Evolutionary conservation across 371 early-diverging fungal genomes (phyloP).

Genomic region (Circinella umbellata): DNA sequence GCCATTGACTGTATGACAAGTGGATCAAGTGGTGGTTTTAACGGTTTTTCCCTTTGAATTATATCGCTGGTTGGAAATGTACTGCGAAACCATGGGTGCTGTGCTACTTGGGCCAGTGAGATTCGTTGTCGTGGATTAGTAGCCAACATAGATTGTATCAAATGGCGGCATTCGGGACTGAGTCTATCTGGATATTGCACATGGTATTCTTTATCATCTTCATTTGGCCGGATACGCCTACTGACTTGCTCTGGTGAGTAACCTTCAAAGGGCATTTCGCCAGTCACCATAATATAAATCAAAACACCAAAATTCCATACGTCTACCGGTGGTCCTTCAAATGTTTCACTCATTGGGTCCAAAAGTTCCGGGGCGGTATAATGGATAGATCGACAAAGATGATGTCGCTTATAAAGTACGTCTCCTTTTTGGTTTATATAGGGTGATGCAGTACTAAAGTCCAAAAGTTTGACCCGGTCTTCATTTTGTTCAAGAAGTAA

Average conservation of each 20-base stretch:
- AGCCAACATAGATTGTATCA: not conserved
- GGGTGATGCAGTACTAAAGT: not conserved
- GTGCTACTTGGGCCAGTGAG: not conserved
- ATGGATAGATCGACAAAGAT: not conserved
- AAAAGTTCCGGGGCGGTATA: constrained; percentile 4
- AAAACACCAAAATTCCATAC: constrained; percentile 7
- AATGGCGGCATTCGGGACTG: constrained; percentile 3
- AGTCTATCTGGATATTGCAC: not conserved
- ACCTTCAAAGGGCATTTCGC: constrained; percentile 2
- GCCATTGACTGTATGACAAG: not conserved
- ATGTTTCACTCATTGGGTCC: not conserved
- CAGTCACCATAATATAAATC: constrained; percentile 5
- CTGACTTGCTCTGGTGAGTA: constrained; percentile 5
- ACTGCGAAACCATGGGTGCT: constrained; percentile 7
- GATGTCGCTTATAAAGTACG: not conserved
- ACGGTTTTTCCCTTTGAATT: not conserved
- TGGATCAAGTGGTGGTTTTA: constrained; percentile 4
- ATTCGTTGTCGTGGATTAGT: not conserved
- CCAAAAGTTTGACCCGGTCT: not conserved
- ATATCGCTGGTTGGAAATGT: not conserved
- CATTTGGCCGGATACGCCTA: not conserved
- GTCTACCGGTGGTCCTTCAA: not conserved
- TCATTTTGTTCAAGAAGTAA: not conserved
- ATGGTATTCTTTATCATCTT: not conserved
- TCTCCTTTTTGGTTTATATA: not conserved